Base-by-base conservation (phyloP, 352 stramenopile genomes). In the Phytopythium montanum region DNA sequence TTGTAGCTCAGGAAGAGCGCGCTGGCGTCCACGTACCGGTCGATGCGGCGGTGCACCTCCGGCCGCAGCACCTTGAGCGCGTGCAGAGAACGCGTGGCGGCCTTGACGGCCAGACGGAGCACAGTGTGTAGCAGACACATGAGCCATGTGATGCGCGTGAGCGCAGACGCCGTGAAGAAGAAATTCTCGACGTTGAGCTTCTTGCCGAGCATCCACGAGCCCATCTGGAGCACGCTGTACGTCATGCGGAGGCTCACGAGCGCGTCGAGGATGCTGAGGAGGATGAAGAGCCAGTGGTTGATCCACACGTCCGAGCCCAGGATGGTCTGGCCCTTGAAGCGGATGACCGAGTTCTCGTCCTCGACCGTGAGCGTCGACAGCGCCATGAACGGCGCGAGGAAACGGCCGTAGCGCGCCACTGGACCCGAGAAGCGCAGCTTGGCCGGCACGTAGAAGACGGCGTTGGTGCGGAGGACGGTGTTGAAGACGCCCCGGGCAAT, bases 201-300 rank as follows among this genome's bases (percentile, higher is more conserved):
- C 54, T 72, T 76, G 48, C 46, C 66, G 19, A 88, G 66, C 76
- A 88, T 87, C 64, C 66, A 88, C 33, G 76, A 71, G 2, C 74
- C 79, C n/a, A 85, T 74, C 28, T 81, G 52, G 4, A 81, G 59
- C 2, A 76, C 62, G 8, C 72, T 64, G 49, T 87, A 87, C 5
- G 65, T 84, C 55, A 79, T 65, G 0, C 76, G 70, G 0, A 87
- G 23, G 53, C 72, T 84, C 3, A 70, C 53, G 9, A 85, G 54
- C 6, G 75, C 60, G 14, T 89, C 76, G 28, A 85, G 45, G 18
- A 85, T 79, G 54, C 79, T 87, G 0, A 87, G 45, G 3, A 69
- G 29, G 13, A 87, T 85, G 61, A 86, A 89, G 1, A 87, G 60
- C 79, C 79, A 89, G 54, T 88, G 76, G 56, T 87, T 88, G 58